Percentiles rank a stretch among this genome's conserved stretches.
These are phyloP conservation scores for Phytopythium chamaehyphon DNA, from an alignment of 352 stramenopile genomes.

Conservation along the genomic window DNA sequence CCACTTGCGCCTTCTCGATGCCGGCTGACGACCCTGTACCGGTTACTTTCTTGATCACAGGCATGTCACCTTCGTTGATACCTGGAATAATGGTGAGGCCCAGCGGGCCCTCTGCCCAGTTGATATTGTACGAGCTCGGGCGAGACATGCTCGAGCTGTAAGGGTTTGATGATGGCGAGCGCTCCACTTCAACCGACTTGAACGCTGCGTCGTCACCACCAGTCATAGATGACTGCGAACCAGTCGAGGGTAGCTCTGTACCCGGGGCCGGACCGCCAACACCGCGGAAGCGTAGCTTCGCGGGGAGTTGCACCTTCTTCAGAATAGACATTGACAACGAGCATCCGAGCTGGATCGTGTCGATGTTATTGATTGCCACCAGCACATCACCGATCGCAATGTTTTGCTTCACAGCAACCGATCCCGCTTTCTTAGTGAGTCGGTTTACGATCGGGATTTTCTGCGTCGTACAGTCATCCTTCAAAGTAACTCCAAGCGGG, in stretches of 20 bases:
- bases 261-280: constrained; percentile 53
- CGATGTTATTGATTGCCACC: constrained; percentile 88
- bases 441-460: constrained; percentile 87
- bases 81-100: constrained; percentile 85
- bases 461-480: constrained; percentile 80
- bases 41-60: constrained; percentile 87
- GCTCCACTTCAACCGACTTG: neutral
- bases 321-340: constrained; percentile 87
- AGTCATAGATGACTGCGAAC: neutral
- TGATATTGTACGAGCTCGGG: constrained; percentile 64
- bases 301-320: constrained; percentile 84
- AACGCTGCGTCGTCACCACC: constrained; percentile 1
- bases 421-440: constrained; percentile 81
- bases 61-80: constrained; percentile 68
- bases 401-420: constrained; percentile 85
- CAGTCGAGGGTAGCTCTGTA: constrained; percentile 10
- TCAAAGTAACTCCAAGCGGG: constrained; percentile 77
- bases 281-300: constrained; percentile 80
- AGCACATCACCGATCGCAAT: constrained; percentile 84
- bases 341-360: constrained; percentile 84
- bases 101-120: constrained; percentile 77
- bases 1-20: constrained; percentile 79
- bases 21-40: constrained; percentile 72
- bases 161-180: constrained; percentile 29
- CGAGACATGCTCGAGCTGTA: constrained; percentile 53